Evolutionary conservation across 768 basidiomycete genomes (phyloP).

Genomic region (Podaxis mareebaensis): DNA sequence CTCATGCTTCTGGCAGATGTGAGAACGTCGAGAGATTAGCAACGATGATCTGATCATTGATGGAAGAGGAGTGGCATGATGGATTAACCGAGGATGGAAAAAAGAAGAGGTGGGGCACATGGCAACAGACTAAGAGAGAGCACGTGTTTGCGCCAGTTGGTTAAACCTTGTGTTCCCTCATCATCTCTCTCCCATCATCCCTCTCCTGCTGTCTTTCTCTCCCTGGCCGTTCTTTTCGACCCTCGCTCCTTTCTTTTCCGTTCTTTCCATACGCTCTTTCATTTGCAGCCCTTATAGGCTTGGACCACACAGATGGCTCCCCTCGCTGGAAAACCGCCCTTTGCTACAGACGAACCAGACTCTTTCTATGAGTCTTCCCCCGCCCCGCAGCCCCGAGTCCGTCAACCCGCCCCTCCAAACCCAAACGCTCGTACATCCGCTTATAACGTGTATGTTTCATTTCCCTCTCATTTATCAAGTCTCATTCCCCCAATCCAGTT

Average conservation of each 20-base stretch:
- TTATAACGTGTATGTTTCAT: slow-evolving; percentile 62
- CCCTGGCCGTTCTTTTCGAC: neutral
- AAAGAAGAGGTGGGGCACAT: slow-evolving; percentile 4
- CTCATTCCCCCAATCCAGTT: slow-evolving; percentile 40
- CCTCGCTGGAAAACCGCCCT: slow-evolving; percentile 64
- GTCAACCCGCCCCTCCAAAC: slow-evolving; percentile 44
- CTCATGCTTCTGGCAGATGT: neutral
- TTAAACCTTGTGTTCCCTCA: neutral
- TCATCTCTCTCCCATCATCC: slow-evolving; percentile 1
- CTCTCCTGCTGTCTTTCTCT: slow-evolving; percentile 1
- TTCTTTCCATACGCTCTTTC: slow-evolving; percentile 12
- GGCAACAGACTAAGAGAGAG: neutral
- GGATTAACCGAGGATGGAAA: neutral
- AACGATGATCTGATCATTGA: neutral
- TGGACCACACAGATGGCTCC: slow-evolving; percentile 34
- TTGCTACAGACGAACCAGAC: slow-evolving; percentile 69
- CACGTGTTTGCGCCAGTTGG: slow-evolving; percentile 6
- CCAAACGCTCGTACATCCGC: slow-evolving; percentile 60
- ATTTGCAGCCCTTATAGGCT: slow-evolving; percentile 10
- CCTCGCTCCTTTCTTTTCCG: slow-evolving; percentile 16
- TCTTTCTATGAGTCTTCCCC: slow-evolving; percentile 47
- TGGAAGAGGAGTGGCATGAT: neutral
- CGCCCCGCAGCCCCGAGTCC: slow-evolving; percentile 40
- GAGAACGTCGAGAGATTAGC: neutral
- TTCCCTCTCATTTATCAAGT: neutral